Evolutionary conservation across 805 yeast genomes (phyloP).

Genomic region (Candida maris): DNA sequence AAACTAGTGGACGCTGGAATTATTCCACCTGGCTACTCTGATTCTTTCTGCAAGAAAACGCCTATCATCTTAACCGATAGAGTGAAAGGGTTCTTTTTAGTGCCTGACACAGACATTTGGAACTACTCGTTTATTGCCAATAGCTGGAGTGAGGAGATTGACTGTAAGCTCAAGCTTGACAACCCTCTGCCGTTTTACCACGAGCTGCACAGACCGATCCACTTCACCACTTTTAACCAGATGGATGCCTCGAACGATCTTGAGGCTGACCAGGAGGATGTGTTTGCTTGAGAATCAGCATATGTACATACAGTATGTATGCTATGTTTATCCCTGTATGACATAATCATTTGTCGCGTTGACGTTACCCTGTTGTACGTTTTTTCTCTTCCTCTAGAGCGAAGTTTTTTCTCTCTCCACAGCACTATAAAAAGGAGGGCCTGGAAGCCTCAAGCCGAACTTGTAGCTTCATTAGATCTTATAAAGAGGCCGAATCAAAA

Average conservation of each 20-base stretch:
- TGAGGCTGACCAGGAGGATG: conserved; percentile 68
- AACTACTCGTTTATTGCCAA: conserved; percentile 87
- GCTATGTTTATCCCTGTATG: too few relatives aligned
- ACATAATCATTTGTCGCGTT: background rate
- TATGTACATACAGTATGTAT: too few relatives aligned
- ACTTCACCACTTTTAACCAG: conserved; percentile 72
- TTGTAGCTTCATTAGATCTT: too few relatives aligned
- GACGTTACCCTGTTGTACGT: background rate
- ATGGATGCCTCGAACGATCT: conserved; percentile 49
- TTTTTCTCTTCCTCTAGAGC: background rate
- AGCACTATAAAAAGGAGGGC: too few relatives aligned
- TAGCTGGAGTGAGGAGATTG: conserved; percentile 63
- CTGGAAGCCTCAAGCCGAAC: too few relatives aligned
- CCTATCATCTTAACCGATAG: conserved; percentile 74
- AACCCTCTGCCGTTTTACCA: conserved; percentile 80
- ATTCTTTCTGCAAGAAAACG: conserved; percentile 53
- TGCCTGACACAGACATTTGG: conserved; percentile 86
- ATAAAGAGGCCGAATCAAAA: conserved; percentile 58
- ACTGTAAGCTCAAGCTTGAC: conserved; percentile 66
- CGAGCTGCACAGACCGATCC: conserved; percentile 84
- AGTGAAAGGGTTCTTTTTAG: conserved; percentile 76
- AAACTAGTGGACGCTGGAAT: conserved; percentile 57
- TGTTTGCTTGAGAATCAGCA: conserved; percentile 46
- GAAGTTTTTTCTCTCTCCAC: conserved; percentile 1
- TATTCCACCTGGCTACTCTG: conserved; percentile 65